Evolutionary conservation across 805 yeast genomes (phyloP), one percentile per base, ranked within the genome.

Genomic region (Cyberlindnera mrakii): DNA sequence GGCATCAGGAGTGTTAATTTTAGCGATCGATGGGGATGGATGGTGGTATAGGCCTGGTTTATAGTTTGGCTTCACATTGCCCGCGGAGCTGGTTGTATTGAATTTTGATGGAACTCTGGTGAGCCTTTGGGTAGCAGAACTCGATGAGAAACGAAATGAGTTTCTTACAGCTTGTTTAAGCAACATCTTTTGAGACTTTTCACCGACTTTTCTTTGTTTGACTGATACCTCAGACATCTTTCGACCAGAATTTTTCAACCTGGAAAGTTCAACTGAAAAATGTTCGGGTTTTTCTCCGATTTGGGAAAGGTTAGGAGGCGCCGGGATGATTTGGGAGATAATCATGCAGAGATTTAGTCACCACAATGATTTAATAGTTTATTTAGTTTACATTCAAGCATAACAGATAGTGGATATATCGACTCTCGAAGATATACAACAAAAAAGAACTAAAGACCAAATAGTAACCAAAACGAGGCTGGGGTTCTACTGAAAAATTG

Each of bases 21-120:
- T 74, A 63, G 23, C 82, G 70, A 13, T 74, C 3, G 90, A 75
- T 19, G 88, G 89, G 34, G 87, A 74, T 16, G 80, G 81, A 49
- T 75, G 71, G 54, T 67, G 70, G 33, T 78, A 75, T 23, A 85
- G 64, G 5, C 91, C 91, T 19, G 74, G 65, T 23, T 34, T 33
- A 46, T 76, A 75, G 51, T 75, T 74, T 60, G 83, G 78, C 58
- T 82, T 85, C 53, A 56, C 51, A 42, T 56, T 56, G 32, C 72
- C 75, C 8, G 87, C 81, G 18, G 91, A 83, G 44, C 79, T 68
- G 33, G 65, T 66, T 8, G 78, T 72, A 60, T 85, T 82, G 66
- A 69, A 85, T 49, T 72, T 70, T 44, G 81, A 70, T 25, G 85
- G 83, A 39, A 71, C 69, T 37, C 66, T 42, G 16, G 41, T 42